These are phyloP conservation scores for Phylloporus sp. DNA, from an alignment of 768 basidiomycete genomes.

Conservation along the genomic window DNA sequence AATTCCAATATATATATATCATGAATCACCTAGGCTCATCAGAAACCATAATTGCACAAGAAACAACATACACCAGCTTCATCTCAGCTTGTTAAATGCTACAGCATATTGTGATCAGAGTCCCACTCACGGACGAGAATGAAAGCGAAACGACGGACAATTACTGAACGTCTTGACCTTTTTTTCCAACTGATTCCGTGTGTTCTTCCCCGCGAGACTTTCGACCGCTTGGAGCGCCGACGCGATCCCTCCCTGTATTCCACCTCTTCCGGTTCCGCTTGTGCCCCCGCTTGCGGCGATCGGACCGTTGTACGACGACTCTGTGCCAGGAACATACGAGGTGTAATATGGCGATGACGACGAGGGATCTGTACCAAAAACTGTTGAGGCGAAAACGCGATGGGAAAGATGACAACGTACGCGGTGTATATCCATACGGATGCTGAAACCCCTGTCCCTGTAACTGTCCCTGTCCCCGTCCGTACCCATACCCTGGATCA, in stretches of 20 bases:
- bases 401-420: constrained; percentile 28
- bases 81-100: no score
- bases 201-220: constrained; percentile 51
- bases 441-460: neutral
- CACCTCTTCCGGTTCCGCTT: constrained; percentile 1
- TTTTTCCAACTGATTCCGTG: constrained; percentile 46
- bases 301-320: neutral
- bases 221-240: constrained; percentile 50
- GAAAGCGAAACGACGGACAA: constrained; percentile 38
- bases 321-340: constrained; percentile 8
- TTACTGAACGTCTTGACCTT: constrained; percentile 45
- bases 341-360: constrained; percentile 8
- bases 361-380: neutral
- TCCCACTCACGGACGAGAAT: neutral
- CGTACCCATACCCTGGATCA: neutral
- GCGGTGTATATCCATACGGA: constrained; percentile 21
- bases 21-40: no score
- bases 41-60: no score
- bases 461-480: neutral
- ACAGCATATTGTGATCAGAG: constrained; percentile 1
- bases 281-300: neutral
- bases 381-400: neutral
- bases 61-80: no score
- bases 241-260: constrained; percentile 21
- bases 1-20: no score